Evolutionary conservation across 73 alveolate genomes (phyloP).

Genomic region (Blepharisma japonicum): DNA sequence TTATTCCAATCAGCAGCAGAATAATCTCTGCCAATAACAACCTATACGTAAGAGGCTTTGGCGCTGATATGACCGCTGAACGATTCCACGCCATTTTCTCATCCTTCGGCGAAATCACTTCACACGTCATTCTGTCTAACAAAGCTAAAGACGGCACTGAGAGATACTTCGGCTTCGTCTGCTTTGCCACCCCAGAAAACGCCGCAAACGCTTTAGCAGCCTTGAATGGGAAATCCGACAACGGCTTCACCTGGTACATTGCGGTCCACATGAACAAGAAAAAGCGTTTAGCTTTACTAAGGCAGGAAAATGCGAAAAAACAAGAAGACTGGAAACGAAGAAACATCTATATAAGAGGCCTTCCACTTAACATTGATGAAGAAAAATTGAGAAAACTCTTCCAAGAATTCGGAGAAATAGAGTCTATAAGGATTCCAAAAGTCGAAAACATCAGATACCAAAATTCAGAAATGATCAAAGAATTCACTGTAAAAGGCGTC

Average conservation of each 20-base stretch:
- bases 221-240: neutral
- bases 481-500: neutral
- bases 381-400: neutral
- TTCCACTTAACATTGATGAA: neutral
- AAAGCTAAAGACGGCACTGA: neutral
- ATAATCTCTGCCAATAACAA: neutral
- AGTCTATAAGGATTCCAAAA: neutral
- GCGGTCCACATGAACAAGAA: neutral
- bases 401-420: neutral
- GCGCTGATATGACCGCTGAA: neutral
- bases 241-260: neutral
- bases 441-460: neutral
- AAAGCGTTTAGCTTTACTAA: neutral
- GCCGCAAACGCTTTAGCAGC: neutral
- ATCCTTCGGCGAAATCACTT: constrained; percentile 6
- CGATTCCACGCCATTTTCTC: neutral
- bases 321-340: constrained; percentile 23
- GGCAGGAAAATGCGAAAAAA: neutral
- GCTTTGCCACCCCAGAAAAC: constrained; percentile 18
- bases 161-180: constrained; percentile 10
- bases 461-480: neutral
- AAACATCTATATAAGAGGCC: neutral
- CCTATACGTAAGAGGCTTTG: constrained; percentile 18
- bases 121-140: neutral
- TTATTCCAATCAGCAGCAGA: neutral